These are phyloP conservation scores for Xylaria bambusicola DNA, from an alignment of 495 filamentous ascomycete species.

Conservation along the genomic window DNA sequence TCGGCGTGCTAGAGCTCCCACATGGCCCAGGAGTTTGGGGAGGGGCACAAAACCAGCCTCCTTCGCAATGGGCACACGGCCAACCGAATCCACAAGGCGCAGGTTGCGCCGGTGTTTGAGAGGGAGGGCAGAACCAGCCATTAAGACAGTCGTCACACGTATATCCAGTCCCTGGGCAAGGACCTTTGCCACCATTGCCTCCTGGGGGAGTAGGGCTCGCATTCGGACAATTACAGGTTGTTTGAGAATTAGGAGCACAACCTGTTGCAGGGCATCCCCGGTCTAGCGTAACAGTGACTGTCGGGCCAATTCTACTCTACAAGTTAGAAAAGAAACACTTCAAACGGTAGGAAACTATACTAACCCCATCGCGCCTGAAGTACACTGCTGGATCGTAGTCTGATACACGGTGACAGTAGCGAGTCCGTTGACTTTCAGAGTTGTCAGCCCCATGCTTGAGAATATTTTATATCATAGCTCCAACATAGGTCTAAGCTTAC, in stretches of 20 bases:
- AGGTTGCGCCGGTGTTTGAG: conserved; percentile 41
- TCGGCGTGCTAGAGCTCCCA: conserved; percentile 16
- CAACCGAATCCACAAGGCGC: conserved; percentile 46
- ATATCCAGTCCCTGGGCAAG: conserved; percentile 42
- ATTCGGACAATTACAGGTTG: conserved; percentile 31
- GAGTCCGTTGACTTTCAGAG: not conserved
- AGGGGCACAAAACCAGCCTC: conserved; percentile 44
- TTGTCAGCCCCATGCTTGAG: conserved; percentile 9
- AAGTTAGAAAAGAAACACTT: conserved; percentile 13
- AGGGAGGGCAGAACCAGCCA: conserved; percentile 47
- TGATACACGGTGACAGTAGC: conserved; percentile 9
- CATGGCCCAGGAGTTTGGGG: conserved; percentile 24
- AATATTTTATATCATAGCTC: not conserved
- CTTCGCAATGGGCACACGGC: conserved; percentile 43
- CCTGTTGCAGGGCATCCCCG: conserved; percentile 23
- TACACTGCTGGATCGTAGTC: conserved; percentile 15
- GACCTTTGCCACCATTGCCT: conserved; percentile 25
- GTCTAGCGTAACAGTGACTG: conserved; percentile 22
- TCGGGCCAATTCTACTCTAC: conserved; percentile 16
- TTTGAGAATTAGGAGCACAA: conserved; percentile 19
- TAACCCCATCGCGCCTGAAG: conserved; percentile 17
- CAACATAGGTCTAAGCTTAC: conserved; percentile 17
- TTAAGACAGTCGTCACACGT: conserved; percentile 44
- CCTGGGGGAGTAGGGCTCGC: conserved; percentile 13
- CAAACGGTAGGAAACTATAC: not conserved